A percentile compares a stretch with the other conserved stretches of the same genome.
Evolutionary conservation across 495 filamentous ascomycete species (phyloP).

Genomic region (Hamigera avellanea): DNA sequence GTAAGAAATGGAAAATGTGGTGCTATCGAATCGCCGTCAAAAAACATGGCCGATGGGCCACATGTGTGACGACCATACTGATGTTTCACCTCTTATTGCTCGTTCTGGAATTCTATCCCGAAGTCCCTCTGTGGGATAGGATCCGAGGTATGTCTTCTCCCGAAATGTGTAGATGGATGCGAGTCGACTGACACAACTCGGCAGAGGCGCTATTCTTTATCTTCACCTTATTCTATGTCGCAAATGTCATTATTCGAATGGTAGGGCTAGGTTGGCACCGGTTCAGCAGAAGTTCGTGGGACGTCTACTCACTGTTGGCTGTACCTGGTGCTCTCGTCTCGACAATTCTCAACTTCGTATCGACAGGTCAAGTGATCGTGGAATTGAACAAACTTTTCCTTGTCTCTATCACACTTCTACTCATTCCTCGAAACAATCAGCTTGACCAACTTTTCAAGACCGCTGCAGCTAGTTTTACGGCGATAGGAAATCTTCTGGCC

Average conservation of each 20-base stretch:
- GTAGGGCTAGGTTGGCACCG: constrained; percentile 86
- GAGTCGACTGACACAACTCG: no score
- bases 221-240: constrained; percentile 77
- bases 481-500: constrained; percentile 84
- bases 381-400: constrained; percentile 89
- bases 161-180: not conserved
- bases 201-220: constrained; percentile 62
- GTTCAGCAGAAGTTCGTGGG: constrained; percentile 91
- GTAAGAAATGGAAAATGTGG: constrained; percentile 73
- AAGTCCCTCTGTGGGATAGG: constrained; percentile 50
- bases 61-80: constrained; percentile 63
- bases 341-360: constrained; percentile 49
- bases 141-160: constrained; percentile 35
- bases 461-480: constrained; percentile 84
- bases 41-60: constrained; percentile 90
- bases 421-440: constrained; percentile 95
- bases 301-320: constrained; percentile 74
- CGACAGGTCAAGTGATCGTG: constrained; percentile 51
- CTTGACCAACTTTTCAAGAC: constrained; percentile 99
- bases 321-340: constrained; percentile 77
- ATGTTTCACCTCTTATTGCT: constrained; percentile 75
- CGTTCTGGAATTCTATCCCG: constrained; percentile 74
- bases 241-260: constrained; percentile 75
- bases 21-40: constrained; percentile 90
- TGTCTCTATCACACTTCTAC: constrained; percentile 77